These are phyloP conservation scores for Sarocladium oryzae DNA, from an alignment of 2,329 filamentous ascomycete genomes.

Conservation along the genomic window DNA sequence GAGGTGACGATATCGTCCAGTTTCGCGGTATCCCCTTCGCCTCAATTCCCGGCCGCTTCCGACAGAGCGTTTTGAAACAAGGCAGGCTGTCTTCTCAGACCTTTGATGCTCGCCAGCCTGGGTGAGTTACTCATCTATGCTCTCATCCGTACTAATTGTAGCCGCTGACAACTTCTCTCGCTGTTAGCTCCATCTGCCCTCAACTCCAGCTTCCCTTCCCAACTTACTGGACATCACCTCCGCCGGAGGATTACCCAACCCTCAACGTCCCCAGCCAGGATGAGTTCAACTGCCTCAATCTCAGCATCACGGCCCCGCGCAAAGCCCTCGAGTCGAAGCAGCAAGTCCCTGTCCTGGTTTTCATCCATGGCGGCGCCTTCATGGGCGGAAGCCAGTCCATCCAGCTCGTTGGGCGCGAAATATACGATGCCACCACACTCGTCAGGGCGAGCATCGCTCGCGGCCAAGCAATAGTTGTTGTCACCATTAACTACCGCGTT, in stretches of 20 bases:
- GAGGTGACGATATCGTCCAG: conserved; percentile 2
- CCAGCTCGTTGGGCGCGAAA: not conserved
- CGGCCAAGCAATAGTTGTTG: not conserved
- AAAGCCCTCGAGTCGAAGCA: not conserved
- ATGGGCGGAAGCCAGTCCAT: conserved; percentile 5
- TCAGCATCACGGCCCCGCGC: not conserved
- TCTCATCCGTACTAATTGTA: not conserved
- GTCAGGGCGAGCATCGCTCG: not conserved
- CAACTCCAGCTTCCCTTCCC: not conserved
- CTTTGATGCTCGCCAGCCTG: not conserved
- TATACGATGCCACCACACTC: conserved; percentile 2
- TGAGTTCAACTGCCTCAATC: conserved; percentile 2
- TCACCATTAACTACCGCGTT: conserved; percentile 1
- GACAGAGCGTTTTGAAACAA: not conserved
- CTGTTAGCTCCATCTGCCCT: not conserved
- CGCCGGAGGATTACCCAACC: not conserved
- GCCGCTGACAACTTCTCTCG: not conserved
- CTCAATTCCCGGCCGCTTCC: not conserved
- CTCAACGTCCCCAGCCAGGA: not conserved
- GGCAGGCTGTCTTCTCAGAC: not conserved
- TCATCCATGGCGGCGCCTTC: conserved; percentile 5
- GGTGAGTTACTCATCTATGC: not conserved
- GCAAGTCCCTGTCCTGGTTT: not conserved
- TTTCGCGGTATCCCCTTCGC: conserved; percentile 1
- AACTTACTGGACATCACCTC: not conserved